Evolutionary conservation across 2,329 filamentous ascomycete genomes (phyloP), one percentile per base, ranked within the genome.

Genomic region (Clonostachys byssicola): DNA sequence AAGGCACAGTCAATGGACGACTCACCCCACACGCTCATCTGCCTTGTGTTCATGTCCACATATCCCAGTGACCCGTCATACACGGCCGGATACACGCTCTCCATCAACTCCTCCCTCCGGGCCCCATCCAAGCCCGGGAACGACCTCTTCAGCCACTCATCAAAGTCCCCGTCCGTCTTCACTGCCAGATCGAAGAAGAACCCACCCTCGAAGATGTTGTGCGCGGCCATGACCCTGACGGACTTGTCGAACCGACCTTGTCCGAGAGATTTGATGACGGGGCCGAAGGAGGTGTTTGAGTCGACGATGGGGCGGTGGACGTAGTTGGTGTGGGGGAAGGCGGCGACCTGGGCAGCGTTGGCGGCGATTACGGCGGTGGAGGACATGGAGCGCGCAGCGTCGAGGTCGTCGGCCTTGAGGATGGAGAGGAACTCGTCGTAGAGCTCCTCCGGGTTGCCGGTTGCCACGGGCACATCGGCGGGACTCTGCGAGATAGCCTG

Each of bases 181-280:
- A 49, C 38, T 2, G 12, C 10, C 5, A 47, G 49, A 39, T 53
- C 51, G 30, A 48, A 51, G 46, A 51, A 53, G 43, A 49, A 51
- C 13, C 23, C 49, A 0, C 49, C 47, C 20, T 53, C 51, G 30
- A 51, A 40, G 4, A 47, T 14, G 38, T 47, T 53, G 17, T 51
- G 47, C 5, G 44, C 41, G 23, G 45, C 45, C 23, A 53, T 23
- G 12, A 53, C 34, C 13, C 38, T 46, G n/a, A 51, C 44, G 10
- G 46, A 46, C 18, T 48, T 45, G 17, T 52, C 48, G 30, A 52
- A 52, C 12, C 33, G 18, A 10, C 48, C 50, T 12, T 38, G n/a
- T 20, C 36, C 30, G 12, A 23, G 12, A 34, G 23, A 42, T 18
- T 41, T 40, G 34, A 53, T 33, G 17, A 40, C 42, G 6, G 33